Base-by-base conservation (phyloP, 306 rosid genomes). In the Glycine latifolia region DNA sequence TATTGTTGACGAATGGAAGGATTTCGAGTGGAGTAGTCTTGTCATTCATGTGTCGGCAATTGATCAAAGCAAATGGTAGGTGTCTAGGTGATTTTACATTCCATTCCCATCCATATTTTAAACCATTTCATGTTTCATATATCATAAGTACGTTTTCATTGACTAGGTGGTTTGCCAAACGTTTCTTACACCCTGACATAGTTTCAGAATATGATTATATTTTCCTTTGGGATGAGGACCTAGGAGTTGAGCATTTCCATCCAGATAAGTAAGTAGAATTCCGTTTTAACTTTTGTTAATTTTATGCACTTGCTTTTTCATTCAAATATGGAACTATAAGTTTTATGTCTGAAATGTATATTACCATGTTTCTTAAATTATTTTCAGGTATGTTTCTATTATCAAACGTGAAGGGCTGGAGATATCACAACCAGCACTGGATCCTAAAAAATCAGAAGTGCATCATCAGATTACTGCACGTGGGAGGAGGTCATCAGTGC, bases 191-290 rank as follows among this genome's bases (percentile, higher is more conserved):
- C 84, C 99, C 99, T 7, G 98, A 95, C 85, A 89, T 95, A 69
- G 96, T 95, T 76, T 93, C 93, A 17, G 91, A 87, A 53, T 95
- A 95, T 83, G 69, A 80, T 73, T 91, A 95, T 83, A 80, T 95
- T 82, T 95, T 95, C 87, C 98, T 95, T 31, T 95, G 99, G 99
- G 99, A 95, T 52, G 99, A 95, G 83, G 99, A 95, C 87, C 93
- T 95, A 56, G 99, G 99, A 82, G 96, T 95, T 1, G 92, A 95
- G 8, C 1, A 83, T 85, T 95, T 95, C 87, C 65, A 89, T 46
- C 99, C 99, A 35, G 31, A 87, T 17, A 77, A 78, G 99, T 93
- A 89, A 58, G 87, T 76, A 16, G 58, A 46, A 67, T 43, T 79
- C 59, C 52, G 1, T 84, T 49, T 33, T 17, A 73, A 10, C 43